Evolutionary conservation across 345 rosid genomes (phyloP), one percentile per base, ranked within the genome.

Genomic region (Hirschfeldia incana): DNA sequence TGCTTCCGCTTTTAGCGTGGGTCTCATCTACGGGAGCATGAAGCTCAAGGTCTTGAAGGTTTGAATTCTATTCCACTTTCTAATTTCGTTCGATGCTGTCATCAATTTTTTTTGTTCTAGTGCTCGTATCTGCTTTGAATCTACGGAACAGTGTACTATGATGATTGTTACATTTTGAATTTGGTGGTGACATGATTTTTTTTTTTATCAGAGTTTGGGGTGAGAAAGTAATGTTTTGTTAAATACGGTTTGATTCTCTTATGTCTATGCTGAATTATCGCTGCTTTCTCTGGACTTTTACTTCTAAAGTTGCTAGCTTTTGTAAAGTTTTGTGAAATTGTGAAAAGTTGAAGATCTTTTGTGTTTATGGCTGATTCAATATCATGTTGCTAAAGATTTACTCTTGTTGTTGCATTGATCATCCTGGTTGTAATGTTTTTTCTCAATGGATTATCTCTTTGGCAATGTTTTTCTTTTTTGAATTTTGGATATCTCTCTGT

Each of bases 1-100:
- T 72, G 95, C 85, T 29, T 90, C 98, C 10, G 94, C 97, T 68
- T 87, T 93, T 63, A 85, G 92, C 0, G 9, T 87, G 7, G 98
- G 98, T 72, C 83, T 90, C 67, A 85, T 87, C 26, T 93, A 91
- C 55, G 98, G 98, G 9, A 91, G 77, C 86, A 68, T 91, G 72
- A 91, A 93, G 88, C 92, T 93, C 82, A 93, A 90, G 88, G 89
- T 83, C 79, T 86, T 93, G 69, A 84, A 88, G 97, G 97, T 93
- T n/a, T 0, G 12, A 0, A 6, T 28, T 68, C 6, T 34, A 13
- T 60, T 5, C 32, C 65, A n/a, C 8, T 30, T 60, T 4, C n/a
- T 13, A 27, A 61, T 49, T 2, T 12, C 13, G 55, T 1, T n/a
- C 8, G 36, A 44, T 1, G 4, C 32, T 29, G 32, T 29, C 32